Evolutionary conservation across 2,329 filamentous ascomycete genomes (phyloP).

Genomic region (Aspergillus hortae): DNA sequence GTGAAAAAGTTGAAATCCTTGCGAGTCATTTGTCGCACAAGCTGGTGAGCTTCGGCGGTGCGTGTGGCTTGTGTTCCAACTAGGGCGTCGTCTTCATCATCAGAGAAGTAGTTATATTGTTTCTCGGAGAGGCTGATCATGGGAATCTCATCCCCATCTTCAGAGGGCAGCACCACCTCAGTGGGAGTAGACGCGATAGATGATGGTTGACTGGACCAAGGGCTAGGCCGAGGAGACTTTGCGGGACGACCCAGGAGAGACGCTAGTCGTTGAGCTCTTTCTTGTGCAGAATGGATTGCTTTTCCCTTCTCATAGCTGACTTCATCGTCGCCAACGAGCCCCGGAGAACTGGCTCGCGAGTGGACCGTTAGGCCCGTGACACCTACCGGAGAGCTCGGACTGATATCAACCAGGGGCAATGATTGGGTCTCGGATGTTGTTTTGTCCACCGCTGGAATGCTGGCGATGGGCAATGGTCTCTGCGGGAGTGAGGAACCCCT

Average conservation of each 20-base stretch:
- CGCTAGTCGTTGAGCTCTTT: conserved; percentile 31
- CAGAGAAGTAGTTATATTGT: conserved; percentile 23
- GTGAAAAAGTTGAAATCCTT: conserved; percentile 30
- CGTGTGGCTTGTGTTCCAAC: conserved; percentile 24
- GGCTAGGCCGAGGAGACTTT: conserved; percentile 28
- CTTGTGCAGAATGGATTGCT: conserved; percentile 32
- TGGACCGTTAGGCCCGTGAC: conserved; percentile 26
- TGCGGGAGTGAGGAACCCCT: conserved; percentile 29
- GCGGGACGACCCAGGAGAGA: conserved; percentile 30
- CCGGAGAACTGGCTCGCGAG: conserved; percentile 21
- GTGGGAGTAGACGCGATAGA: conserved; percentile 28
- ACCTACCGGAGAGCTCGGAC: conserved; percentile 25
- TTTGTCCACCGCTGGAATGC: conserved; percentile 34
- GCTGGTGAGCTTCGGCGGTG: conserved; percentile 29
- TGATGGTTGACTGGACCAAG: conserved; percentile 25
- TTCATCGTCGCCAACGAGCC: conserved; percentile 22
- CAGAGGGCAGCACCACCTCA: conserved; percentile 22
- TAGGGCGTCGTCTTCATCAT: conserved; percentile 30
- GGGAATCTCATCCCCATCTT: conserved; percentile 34
- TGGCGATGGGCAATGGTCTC: conserved; percentile 31
- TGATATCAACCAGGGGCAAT: conserved; percentile 23
- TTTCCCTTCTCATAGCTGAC: conserved; percentile 33
- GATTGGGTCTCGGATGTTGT: conserved; percentile 18
- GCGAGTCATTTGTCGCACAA: conserved; percentile 37
- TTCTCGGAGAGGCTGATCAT: conserved; percentile 34